Base-by-base conservation (phyloP, 805 yeast genomes). In the Ogataea methanolica region DNA sequence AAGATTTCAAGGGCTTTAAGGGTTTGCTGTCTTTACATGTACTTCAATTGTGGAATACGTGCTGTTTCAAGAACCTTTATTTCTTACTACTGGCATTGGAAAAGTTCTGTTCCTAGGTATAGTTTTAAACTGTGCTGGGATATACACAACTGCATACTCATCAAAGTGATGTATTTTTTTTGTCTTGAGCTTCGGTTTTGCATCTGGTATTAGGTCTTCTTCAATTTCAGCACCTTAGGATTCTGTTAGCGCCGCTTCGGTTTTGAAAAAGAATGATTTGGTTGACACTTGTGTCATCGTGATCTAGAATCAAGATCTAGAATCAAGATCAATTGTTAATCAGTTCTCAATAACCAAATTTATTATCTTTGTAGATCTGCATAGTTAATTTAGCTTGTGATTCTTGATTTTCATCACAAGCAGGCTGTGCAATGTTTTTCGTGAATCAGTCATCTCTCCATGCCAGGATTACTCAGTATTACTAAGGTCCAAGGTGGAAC, bases 221-320 rank as follows among this genome's bases (percentile, higher is more conserved):
- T 61, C 83, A 34, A 71, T 82, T 40, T 72, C 80, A 63, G 75
- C 83, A 6, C 89, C 90, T 0, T 63, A 81, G 38, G 72, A 84
- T 5, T 78, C 86, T 14, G 82, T 80, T 21, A 73, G 82, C 0
- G 4, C 78, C 82, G 23, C 88, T 85, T 50, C 85, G 87, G 83
- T 85, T 84, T 65, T 70, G 36, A 66, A 63, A 33, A 81, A 72
- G 55, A 69, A 90, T 55, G 90, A 84, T 1, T 69, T 73, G 49
- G 84, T 82, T 1, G 67, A 73, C 14, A 75, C 80, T 55, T 42
- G 64, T 57, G 8, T 60, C 42, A 42, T 36, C 5, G n/a, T 42
- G 37, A 12, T 19, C 14, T 23, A 31, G 19, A 22, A 21, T 8
- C 26, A 15, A 15, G 11, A 6, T 26, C 31, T 23, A 31, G 19